Evolutionary conservation across 192 early-diverging fungal genomes (phyloP), one percentile per base, ranked within the genome.

Genomic region (Umbelopsis isabellina): DNA sequence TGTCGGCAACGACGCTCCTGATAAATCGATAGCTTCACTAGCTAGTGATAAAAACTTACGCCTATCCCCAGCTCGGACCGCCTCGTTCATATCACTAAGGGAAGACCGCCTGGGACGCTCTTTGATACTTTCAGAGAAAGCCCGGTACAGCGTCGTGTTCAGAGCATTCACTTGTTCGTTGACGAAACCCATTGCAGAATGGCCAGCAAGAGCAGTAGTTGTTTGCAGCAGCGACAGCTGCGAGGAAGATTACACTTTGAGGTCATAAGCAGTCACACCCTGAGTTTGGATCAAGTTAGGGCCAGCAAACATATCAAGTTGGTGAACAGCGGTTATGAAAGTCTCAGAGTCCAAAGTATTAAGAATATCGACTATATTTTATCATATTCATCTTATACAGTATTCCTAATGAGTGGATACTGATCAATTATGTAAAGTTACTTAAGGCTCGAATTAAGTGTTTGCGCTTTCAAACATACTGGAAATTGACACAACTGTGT

Each of bases 21-120:
- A 61, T 25, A 61, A 30, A 61, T 61, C 55, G 27, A 61, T 61
- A 16, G 55, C 55, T 61, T 61, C 55, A 16, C 12, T 61, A 8
- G 27, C 55, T 25, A 61, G 27, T 6, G 25, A 61, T 4, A 61
- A 30, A 61, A 61, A 61, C 55, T 61, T 61, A 25, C 18, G 55
- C 16, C 25, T 61, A 30, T 61, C 55, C 1, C 55, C 55, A 61
- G 55, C 27, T 18, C 55, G 12, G 16, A 61, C 30, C 18, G 55
- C 55, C 7, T 61, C 55, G 13, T 13, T 61, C 55, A 61, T 61
- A 35, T 61, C 30, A 16, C 55, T 61, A 35, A 61, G 55, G 10
- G 55, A 61, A 15, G 55, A 61, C 2, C 55, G 55, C 16, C 55
- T 37, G 6, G 55, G 55, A 15, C 55, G 55, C 55, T 61, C 55